A percentile compares a stretch with the other conserved stretches of the same genome.
Evolutionary conservation across 139 green algal genomes (phyloP).

Genomic region (Eudorina sp.): DNA sequence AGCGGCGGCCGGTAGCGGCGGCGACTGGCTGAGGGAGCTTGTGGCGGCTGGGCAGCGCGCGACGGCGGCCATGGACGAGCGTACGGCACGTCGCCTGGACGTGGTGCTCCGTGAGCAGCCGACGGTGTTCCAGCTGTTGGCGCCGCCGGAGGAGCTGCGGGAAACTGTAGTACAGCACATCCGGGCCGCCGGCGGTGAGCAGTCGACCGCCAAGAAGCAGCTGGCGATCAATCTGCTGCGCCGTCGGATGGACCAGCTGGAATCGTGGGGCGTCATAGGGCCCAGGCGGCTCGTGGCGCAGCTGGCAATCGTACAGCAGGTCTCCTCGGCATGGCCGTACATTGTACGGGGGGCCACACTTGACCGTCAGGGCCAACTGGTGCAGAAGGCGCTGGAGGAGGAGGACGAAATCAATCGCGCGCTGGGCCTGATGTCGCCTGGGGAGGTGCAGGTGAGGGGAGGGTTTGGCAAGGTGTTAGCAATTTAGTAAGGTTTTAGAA

Average conservation of each 20-base stretch:
- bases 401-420: not conserved
- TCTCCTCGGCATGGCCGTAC: constrained; percentile 14
- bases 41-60: not conserved
- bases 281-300: not conserved
- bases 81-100: not conserved
- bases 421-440: not conserved
- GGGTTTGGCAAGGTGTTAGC: not conserved
- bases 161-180: not conserved
- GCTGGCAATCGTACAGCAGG: not conserved
- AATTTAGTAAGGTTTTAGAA: too few species aligned
- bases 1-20: not conserved
- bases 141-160: not conserved
- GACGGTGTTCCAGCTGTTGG: not conserved
- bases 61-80: not conserved
- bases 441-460: not conserved
- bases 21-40: not conserved
- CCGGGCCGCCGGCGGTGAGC: not conserved
- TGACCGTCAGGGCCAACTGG: not conserved
- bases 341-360: not conserved
- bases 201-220: not conserved
- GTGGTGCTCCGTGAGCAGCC: not conserved
- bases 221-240: not conserved
- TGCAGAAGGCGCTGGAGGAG: not conserved
- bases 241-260: not conserved
- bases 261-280: not conserved